These are phyloP conservation scores for Cenococcum geophilum DNA, from an alignment of 495 filamentous ascomycete species.

Conservation along the genomic window DNA sequence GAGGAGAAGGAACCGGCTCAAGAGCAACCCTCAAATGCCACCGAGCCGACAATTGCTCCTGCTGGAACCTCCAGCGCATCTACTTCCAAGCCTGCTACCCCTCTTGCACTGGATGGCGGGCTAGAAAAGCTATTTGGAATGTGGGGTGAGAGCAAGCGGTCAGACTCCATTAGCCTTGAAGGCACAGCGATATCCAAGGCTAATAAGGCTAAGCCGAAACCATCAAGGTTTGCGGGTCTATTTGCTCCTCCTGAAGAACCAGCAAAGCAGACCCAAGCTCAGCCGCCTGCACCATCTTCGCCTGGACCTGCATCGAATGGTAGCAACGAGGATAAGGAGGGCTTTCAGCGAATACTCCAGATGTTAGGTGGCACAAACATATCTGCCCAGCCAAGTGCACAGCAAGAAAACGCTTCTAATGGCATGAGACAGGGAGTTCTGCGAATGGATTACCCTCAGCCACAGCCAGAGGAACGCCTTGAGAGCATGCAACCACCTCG, in stretches of 20 bases:
- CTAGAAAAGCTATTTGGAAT: conserved; percentile 78
- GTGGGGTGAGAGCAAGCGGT: conserved; percentile 36
- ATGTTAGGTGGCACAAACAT: conserved; percentile 60
- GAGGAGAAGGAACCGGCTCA: conserved; percentile 44
- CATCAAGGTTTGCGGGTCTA: conserved; percentile 76
- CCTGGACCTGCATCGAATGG: conserved; percentile 31
- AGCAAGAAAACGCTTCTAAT: conserved; percentile 4
- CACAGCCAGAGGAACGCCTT: conserved; percentile 9
- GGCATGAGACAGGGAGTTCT: conserved; percentile 15
- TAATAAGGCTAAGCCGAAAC: conserved; percentile 46
- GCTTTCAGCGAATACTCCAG: conserved; percentile 79
- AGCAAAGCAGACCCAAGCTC: conserved; percentile 28
- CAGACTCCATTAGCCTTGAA: conserved; percentile 22
- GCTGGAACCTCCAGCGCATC: conserved; percentile 1
- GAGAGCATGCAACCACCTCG: conserved; percentile 4
- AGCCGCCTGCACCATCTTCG: conserved; percentile 26
- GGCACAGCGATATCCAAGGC: conserved; percentile 34
- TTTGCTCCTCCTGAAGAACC: conserved; percentile 59
- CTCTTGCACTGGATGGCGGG: conserved; percentile 57
- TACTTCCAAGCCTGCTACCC: conserved; percentile 45
- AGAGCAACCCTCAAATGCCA: background rate
- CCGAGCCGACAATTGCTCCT: background rate
- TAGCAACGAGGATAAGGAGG: conserved; percentile 73
- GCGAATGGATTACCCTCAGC: conserved; percentile 10
- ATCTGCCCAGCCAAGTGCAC: background rate